A percentile compares a stretch with the other conserved stretches of the same genome.
phyloP scores from a whole-genome alignment of 2,329 filamentous ascomycete species.

The Zasmidium citrigriseum region DNA sequence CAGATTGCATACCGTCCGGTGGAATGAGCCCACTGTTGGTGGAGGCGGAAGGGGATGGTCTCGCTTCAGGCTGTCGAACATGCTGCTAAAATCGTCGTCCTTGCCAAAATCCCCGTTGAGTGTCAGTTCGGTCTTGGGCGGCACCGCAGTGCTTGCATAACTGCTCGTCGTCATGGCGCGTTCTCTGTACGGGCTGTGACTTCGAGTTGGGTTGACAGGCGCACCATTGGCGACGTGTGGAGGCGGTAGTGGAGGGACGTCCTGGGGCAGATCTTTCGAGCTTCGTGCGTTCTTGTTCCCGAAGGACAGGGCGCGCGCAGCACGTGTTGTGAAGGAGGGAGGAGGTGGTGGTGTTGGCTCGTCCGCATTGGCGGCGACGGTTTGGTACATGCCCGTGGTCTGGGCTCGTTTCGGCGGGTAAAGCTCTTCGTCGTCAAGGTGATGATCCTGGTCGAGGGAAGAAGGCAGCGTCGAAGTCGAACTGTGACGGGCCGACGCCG shows the following conservation, averaged over 20 bases:
- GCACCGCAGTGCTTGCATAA: slow-evolving; percentile 43
- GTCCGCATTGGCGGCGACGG: slow-evolving; percentile 41
- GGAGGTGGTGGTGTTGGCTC: slow-evolving; percentile 35
- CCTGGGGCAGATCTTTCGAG: slow-evolving; percentile 15
- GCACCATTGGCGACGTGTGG: slow-evolving; percentile 9
- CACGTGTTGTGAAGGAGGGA: slow-evolving; percentile 41
- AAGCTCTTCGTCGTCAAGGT: slow-evolving; percentile 36
- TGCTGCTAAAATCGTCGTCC: slow-evolving; percentile 37
- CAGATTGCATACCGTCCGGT: slow-evolving; percentile 20
- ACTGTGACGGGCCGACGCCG: slow-evolving; percentile 53
- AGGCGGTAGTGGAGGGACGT: slow-evolving; percentile 21
- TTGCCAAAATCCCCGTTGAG: slow-evolving; percentile 35
- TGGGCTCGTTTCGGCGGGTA: slow-evolving; percentile 36
- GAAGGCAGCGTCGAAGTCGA: slow-evolving; percentile 59
- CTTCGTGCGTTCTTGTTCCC: slow-evolving; percentile 40
- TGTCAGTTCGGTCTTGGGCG: slow-evolving; percentile 28
- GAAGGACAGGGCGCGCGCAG: slow-evolving; percentile 56
- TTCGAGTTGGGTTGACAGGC: slow-evolving; percentile 6
- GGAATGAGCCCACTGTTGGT: slow-evolving; percentile 20
- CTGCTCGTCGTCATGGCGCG: slow-evolving; percentile 43
- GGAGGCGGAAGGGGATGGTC: slow-evolving; percentile 24
- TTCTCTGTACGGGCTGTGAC: slow-evolving; percentile 37
- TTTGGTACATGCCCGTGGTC: slow-evolving; percentile 42
- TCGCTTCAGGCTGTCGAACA: slow-evolving; percentile 36
- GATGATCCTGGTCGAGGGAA: slow-evolving; percentile 49